Percentiles rank a stretch among this genome's conserved stretches.
Conservation (phyloP, 1,284 basidiomycete genomes). For the Ceratobasidium sp. region DNA sequence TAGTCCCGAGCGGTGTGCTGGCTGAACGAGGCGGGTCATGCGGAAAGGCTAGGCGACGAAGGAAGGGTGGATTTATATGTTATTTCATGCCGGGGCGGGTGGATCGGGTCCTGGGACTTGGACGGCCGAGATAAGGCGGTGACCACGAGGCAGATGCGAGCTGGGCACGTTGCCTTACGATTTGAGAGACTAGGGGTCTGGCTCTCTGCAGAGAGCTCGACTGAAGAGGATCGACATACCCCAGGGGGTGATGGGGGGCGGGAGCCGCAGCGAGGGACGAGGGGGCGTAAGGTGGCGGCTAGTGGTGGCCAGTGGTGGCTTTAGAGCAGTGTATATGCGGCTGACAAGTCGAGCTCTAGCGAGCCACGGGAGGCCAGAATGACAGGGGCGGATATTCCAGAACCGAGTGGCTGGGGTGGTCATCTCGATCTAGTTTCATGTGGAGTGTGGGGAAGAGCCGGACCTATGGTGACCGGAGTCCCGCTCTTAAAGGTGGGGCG, state of each 20-base stretch:
- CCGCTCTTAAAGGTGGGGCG: conserved; percentile 9
- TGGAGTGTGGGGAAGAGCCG: conserved; percentile 9
- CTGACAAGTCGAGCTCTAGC: too few relatives aligned
- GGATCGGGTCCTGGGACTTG: neutral
- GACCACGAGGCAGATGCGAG: conserved; percentile 19
- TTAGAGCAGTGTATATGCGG: neutral
- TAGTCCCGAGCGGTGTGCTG: neutral
- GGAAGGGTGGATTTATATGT: neutral
- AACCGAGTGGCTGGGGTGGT: neutral
- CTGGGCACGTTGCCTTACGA: conserved; percentile 17
- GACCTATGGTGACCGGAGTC: conserved; percentile 14
- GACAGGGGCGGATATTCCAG: neutral
- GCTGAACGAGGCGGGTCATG: neutral
- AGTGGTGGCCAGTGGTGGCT: neutral
- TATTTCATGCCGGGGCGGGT: neutral
- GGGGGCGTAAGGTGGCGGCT: neutral
- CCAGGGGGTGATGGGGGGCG: neutral
- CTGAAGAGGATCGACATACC: neutral
- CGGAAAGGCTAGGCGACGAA: too few relatives aligned
- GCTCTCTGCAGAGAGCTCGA: conserved; percentile 2
- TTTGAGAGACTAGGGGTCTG: neutral
- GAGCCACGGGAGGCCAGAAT: neutral
- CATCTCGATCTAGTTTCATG: neutral
- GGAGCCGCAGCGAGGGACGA: too few relatives aligned
- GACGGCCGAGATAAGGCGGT: conserved; percentile 29